Conservation (phyloP, 2,329 filamentous ascomycete species). For the Paramyrothecium sp. region DNA sequence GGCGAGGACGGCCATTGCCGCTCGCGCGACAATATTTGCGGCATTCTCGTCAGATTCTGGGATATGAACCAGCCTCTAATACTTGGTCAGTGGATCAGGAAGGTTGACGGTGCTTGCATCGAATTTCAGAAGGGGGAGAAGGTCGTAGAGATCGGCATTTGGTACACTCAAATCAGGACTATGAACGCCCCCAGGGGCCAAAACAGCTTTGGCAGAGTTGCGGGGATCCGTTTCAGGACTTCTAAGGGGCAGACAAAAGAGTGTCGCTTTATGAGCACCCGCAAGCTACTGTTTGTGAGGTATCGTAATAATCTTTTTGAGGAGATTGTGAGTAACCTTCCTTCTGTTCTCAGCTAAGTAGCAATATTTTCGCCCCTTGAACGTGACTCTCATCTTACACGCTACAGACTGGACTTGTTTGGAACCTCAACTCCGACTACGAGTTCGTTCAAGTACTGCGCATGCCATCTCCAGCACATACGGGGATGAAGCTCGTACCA, state of each 20-base stretch:
- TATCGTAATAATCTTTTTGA: background rate
- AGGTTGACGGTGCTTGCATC: background rate
- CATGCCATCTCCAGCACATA: background rate
- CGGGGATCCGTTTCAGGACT: background rate
- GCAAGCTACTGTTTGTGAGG: background rate
- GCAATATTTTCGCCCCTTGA: no score
- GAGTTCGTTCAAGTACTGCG: background rate
- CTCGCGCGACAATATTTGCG: background rate
- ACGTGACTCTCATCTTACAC: background rate
- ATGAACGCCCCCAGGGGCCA: background rate
- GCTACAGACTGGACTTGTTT: background rate
- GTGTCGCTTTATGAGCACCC: background rate
- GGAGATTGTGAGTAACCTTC: background rate
- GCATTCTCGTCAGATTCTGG: background rate
- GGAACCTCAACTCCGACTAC: background rate
- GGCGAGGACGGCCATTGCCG: background rate
- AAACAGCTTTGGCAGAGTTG: background rate
- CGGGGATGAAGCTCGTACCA: background rate
- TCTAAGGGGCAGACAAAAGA: background rate
- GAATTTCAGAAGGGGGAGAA: background rate
- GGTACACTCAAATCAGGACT: background rate
- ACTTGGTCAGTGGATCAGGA: background rate
- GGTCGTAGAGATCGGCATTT: background rate
- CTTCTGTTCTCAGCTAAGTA: no score
- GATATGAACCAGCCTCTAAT: background rate